Base-by-base conservation (phyloP, 371 early-diverging fungal species). In the Vairimorpha ceranae region DNA sequence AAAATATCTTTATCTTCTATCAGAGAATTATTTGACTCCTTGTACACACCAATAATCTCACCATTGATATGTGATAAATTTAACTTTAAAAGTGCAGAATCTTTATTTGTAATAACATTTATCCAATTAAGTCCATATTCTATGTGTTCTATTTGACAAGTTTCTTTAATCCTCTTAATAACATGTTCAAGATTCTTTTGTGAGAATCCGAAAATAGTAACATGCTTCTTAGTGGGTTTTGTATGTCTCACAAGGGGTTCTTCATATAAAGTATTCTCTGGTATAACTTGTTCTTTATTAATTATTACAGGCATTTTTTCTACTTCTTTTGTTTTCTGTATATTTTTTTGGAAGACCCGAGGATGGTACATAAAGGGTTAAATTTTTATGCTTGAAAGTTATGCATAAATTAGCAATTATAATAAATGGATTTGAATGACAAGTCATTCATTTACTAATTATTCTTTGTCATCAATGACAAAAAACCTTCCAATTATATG, bases 91-190 rank as follows among this genome's bases (percentile, higher is more conserved):
- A 73, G 71, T 23, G 77, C 69, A 21, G 48, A 27, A 7, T 75
- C 75, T 17, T 75, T 71, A 32, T 63, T 52, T 29, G 77, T 74
- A 33, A 70, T 51, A 30, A 83, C 80, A 67, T 77, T 74, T 38
- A 83, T 65, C 75, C 77, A 83, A 59, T 83, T 83, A 45, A 70
- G 75, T 32, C 83, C 83, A 36, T 83, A 70, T 65, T 77, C 80
- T 21, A 78, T 79, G 17, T 75, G 70, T 30, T 74, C 56, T 8
- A 83, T 59, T 25, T 69, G 66, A 19, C 67, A 75, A 36, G 45
- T 19, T 30, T 61, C 58, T 67, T 72, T 75, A 38, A 81, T 76
- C 46, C 67, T 32, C 14, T 66, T 48, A 6, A 83, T 32, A 2
- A 83, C 72, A 72, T 45, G 35, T 19, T 80, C 72, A 19, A 78